phyloP scores from a whole-genome alignment of 441 rosid species.

The Euphorbia celastroides region DNA sequence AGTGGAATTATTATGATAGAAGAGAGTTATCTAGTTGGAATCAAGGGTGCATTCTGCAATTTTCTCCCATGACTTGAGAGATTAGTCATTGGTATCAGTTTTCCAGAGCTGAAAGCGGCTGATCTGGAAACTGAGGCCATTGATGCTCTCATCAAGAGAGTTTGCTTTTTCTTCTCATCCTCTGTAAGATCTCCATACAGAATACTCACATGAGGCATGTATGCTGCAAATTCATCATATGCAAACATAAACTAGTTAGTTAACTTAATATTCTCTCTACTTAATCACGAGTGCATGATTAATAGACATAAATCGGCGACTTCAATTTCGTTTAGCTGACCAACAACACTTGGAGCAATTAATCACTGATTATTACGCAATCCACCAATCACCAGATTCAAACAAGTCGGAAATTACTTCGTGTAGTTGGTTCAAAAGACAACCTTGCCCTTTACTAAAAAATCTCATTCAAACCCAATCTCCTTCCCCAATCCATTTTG shows the following conservation, averaged over 20 bases:
- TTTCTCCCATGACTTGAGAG: conserved; percentile 73
- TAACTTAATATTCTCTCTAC: too few species aligned
- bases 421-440: too few species aligned
- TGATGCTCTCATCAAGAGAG: conserved; percentile 45
- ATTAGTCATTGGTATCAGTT: conserved; percentile 56
- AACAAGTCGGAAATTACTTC: too few species aligned
- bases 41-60: conserved; percentile 47
- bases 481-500: too few species aligned
- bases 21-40: conserved; percentile 15
- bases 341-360: too few species aligned
- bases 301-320: too few species aligned
- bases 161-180: conserved; percentile 63
- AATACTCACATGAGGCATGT: conserved; percentile 89
- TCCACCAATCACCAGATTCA: too few species aligned
- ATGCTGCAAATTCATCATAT: conserved; percentile 36
- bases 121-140: conserved; percentile 48
- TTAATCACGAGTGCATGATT: too few species aligned
- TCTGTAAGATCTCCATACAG: conserved; percentile 64
- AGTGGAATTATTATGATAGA: neutral
- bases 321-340: too few species aligned
- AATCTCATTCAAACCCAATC: too few species aligned
- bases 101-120: conserved; percentile 58
- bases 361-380: too few species aligned
- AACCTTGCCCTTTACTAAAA: too few species aligned
- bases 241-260: neutral